Base-by-base conservation (phyloP, 2,329 filamentous ascomycete species). In the Hypomyces rosellus region DNA sequence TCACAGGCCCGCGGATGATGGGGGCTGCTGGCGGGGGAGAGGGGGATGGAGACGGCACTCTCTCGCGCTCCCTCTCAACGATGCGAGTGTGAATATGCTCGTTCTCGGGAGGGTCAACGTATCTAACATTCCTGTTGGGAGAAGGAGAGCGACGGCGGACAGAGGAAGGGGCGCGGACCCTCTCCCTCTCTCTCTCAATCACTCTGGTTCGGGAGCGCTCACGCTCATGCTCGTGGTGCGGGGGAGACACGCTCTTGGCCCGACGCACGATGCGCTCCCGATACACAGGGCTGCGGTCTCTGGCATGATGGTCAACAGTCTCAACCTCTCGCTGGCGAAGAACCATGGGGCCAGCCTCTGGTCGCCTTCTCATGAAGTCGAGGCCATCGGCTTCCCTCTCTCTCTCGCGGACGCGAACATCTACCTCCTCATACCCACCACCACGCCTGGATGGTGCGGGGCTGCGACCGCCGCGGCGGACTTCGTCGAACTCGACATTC, bases 1-100 rank as follows among this genome's bases (percentile, higher is more conserved):
- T 89, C 1, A 85, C 86, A 34, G 89, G 89, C 16, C 85, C 84
- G 39, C 82, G 79, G 60, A 93, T 84, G 41, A 86, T 76, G 55
- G 78, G 77, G 30, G 81, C 82, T 41, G 79, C 80, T n/a, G 78
- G 75, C 8, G 78, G 76, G 12, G 77, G 74, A 4, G 81, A 80
- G 16, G 79, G 77, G 11, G 76, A 76, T 16, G 77, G 72, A 8
- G 72, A 70, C 3, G 72, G 71, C 18, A 52, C 54, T 46, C 55
- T 69, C 57, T 74, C 70, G 46, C 65, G 65, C 55, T 76, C 71
- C 47, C 69, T 69, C 57, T 78, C 71, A 38, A 80, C 61, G 53
- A 82, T 78, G 48, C 74, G 68, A 40, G 72, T 68, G 47, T 65
- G 74, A 43, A 78, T 77, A 34, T 70, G 69, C 48, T 80, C 75